Evolutionary conservation across 805 yeast species (phyloP).

Genomic region (Monosporozyma aerobia): DNA sequence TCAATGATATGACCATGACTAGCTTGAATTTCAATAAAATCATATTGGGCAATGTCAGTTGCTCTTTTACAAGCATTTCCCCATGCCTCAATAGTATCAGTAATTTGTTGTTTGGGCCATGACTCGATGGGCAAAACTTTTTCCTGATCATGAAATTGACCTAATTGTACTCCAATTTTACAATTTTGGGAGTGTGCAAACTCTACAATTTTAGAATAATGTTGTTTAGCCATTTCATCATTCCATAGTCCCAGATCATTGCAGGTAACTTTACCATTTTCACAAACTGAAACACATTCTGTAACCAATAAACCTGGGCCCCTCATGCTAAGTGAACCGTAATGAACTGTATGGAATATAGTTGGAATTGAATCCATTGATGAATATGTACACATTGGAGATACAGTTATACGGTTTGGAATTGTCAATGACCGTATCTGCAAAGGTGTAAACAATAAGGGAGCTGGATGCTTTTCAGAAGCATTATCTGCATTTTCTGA

Average conservation of each 20-base stretch:
- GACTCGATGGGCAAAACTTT: conserved; percentile 27
- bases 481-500: background rate
- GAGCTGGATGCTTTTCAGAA: conserved; percentile 11
- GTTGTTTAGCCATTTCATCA: conserved; percentile 37
- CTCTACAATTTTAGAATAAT: conserved; percentile 34
- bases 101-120: conserved; percentile 35
- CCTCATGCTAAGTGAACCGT: conserved; percentile 38
- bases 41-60: conserved; percentile 42
- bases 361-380: conserved; percentile 35
- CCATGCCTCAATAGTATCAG: conserved; percentile 34
- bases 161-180: conserved; percentile 44
- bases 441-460: conserved; percentile 38
- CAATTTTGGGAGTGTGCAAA: conserved; percentile 38
- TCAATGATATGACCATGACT: conserved; percentile 53
- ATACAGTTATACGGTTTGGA: conserved; percentile 45
- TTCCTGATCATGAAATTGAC: conserved; percentile 48
- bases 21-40: conserved; percentile 53
- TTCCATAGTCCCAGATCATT: conserved; percentile 42
- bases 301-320: conserved; percentile 42
- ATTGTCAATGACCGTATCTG: conserved; percentile 33
- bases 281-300: conserved; percentile 38
- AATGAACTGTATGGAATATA: conserved; percentile 41
- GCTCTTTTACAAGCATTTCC: conserved; percentile 43
- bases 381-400: conserved; percentile 50
- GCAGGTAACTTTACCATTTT: conserved; percentile 37